Evolutionary conservation across 148 eudicot genomes (phyloP).

Genomic region (Rhododendron kiyosumense): DNA sequence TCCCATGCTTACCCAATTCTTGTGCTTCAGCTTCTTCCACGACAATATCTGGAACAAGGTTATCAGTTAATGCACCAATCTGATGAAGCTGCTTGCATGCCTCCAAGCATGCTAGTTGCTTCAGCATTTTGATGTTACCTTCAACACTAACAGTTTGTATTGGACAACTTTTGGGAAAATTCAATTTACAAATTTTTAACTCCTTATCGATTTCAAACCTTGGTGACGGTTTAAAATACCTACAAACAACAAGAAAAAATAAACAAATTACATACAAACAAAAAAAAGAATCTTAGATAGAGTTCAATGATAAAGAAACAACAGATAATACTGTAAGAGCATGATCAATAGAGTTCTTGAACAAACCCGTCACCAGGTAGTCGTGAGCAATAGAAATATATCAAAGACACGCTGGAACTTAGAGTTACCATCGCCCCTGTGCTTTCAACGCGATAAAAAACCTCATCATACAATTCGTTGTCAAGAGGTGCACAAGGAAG

Average conservation of each 20-base stretch:
- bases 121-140: constrained; percentile 48
- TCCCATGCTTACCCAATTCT: constrained; percentile 32
- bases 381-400: constrained; percentile 77
- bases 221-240: constrained; percentile 82
- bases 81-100: constrained; percentile 75
- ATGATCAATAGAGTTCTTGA: background rate
- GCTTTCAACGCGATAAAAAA: constrained; percentile 55
- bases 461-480: constrained; percentile 30
- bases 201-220: constrained; percentile 39
- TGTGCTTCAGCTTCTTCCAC: constrained; percentile 45
- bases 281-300: background rate
- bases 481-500: constrained; percentile 62
- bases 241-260: constrained; percentile 22
- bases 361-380: constrained; percentile 88
- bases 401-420: constrained; percentile 56
- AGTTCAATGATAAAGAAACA: background rate
- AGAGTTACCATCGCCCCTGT: constrained; percentile 77
- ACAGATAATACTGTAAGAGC: background rate
- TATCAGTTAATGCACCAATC: constrained; percentile 72
- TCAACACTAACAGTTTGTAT: constrained; percentile 38
- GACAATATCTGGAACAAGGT: constrained; percentile 76
- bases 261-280: background rate
- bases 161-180: constrained; percentile 70
- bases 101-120: constrained; percentile 72
- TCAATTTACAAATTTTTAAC: constrained; percentile 37